Percentiles rank a stretch among this genome's conserved stretches.
These are phyloP conservation scores for Endothia cerciana DNA, from an alignment of 2,329 filamentous ascomycete species.

Conservation along the genomic window DNA sequence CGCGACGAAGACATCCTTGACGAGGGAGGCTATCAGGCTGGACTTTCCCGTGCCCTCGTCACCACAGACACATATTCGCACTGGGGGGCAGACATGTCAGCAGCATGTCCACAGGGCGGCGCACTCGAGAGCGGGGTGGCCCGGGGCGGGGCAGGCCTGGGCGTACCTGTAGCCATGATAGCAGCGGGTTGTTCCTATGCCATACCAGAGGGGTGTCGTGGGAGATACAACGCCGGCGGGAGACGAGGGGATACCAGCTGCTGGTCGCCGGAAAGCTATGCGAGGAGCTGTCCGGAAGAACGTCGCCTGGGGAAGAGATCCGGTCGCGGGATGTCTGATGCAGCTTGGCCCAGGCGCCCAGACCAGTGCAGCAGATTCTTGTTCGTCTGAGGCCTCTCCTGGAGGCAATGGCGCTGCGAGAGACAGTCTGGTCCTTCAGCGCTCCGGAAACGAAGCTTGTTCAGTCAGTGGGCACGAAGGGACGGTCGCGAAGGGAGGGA, in stretches of 20 bases:
- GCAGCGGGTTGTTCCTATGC: slow-evolving; percentile 16
- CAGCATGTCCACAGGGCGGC: background rate
- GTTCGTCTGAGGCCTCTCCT: too few species aligned
- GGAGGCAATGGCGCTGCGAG: too few species aligned
- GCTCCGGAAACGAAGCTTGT: background rate
- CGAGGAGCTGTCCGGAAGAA: background rate
- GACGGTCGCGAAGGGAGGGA: background rate
- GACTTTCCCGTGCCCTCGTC: slow-evolving; percentile 96
- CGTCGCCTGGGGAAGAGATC: too few species aligned
- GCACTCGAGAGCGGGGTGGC: background rate
- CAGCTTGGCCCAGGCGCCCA: too few species aligned
- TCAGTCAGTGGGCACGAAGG: background rate
- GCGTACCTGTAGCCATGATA: slow-evolving; percentile 37
- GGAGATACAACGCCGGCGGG: too few species aligned
- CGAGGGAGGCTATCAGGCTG: slow-evolving; percentile 89
- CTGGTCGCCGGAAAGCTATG: background rate
- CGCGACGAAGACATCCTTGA: slow-evolving; percentile 95
- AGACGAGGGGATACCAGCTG: background rate
- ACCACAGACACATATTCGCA: slow-evolving; percentile 94
- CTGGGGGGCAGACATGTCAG: slow-evolving; percentile 43
- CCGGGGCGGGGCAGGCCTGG: background rate
- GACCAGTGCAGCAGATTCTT: too few species aligned
- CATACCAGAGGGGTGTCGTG: slow-evolving; percentile 11
- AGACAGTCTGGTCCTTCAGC: too few species aligned
- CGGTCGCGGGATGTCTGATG: too few species aligned